A percentile compares a stretch with the other conserved stretches of the same genome.
These are phyloP conservation scores for Auricularia cornea DNA, from an alignment of 768 basidiomycete genomes.

Conservation along the genomic window DNA sequence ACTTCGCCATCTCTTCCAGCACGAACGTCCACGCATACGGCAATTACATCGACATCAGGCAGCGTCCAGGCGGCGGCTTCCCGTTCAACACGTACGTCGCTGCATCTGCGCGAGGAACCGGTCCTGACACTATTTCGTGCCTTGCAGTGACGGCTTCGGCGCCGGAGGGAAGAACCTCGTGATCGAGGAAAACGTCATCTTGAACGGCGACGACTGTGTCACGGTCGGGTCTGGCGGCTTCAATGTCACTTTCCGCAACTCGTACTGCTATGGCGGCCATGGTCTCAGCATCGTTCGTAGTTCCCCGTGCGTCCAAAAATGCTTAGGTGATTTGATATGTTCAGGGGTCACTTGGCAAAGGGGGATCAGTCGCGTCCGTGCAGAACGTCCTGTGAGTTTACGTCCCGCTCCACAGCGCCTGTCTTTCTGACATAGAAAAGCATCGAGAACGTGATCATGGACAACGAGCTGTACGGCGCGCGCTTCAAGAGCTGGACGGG, in stretches of 20 bases:
- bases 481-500: conserved; percentile 64
- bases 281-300: conserved; percentile 39
- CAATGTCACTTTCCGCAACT: conserved; percentile 34
- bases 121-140: too few species aligned
- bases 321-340: too few species aligned
- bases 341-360: conserved; percentile 33
- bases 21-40: conserved; percentile 43
- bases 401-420: too few species aligned
- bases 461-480: conserved; percentile 46
- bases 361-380: conserved; percentile 44
- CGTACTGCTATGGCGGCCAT: conserved; percentile 49
- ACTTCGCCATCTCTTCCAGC: conserved; percentile 41
- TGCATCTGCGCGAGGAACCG: too few species aligned
- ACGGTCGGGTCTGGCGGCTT: conserved; percentile 49
- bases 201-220: conserved; percentile 56
- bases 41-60: conserved; percentile 38
- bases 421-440: background rate
- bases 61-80: background rate
- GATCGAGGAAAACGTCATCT: conserved; percentile 49
- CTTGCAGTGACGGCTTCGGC: conserved; percentile 36
- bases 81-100: background rate
- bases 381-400: conserved; percentile 43
- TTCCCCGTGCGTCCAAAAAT: too few species aligned
- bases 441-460: conserved; percentile 23
- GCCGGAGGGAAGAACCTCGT: conserved; percentile 48